Percentiles rank a stretch among this genome's conserved stretches.
These are phyloP conservation scores for Corchorus olitorius DNA, from an alignment of 345 rosid genomes.

Conservation along the genomic window DNA sequence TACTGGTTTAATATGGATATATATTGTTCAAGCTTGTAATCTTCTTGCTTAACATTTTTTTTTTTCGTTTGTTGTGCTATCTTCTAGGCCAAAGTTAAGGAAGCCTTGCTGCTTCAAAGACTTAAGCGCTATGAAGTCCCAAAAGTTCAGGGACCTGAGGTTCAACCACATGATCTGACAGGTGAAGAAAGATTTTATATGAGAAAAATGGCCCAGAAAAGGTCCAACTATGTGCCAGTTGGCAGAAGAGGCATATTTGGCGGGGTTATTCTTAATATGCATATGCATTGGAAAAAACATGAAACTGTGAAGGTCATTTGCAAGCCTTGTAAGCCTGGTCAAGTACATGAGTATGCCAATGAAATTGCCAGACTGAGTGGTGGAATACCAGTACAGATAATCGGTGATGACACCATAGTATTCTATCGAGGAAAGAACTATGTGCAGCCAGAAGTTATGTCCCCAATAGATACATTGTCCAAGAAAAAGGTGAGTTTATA, in stretches of 20 bases:
- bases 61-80: not conserved
- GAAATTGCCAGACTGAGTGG: conserved; percentile 90
- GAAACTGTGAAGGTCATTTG: conserved; percentile 94
- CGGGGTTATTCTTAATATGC: conserved; percentile 95
- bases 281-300: conserved; percentile 91
- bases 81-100: conserved; percentile 81
- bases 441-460: conserved; percentile 89
- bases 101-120: conserved; percentile 72
- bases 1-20: too few species aligned
- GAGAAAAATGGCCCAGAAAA: conserved; percentile 88
- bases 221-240: conserved; percentile 78
- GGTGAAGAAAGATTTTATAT: conserved; percentile 85
- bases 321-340: conserved; percentile 82
- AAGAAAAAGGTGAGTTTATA: conserved; percentile 60
- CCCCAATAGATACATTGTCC: conserved; percentile 84
- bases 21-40: not conserved
- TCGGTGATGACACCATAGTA: conserved; percentile 74
- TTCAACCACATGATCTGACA: conserved; percentile 68
- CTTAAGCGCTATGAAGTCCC: conserved; percentile 85
- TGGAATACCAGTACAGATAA: conserved; percentile 74
- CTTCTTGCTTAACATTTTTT: not conserved
- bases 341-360: conserved; percentile 57
- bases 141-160: conserved; percentile 79
- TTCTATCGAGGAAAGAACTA: conserved; percentile 85
- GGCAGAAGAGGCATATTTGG: conserved; percentile 93